phyloP scores from a whole-genome alignment of 2,329 filamentous ascomycete genomes.

The Septoria petroselini region DNA sequence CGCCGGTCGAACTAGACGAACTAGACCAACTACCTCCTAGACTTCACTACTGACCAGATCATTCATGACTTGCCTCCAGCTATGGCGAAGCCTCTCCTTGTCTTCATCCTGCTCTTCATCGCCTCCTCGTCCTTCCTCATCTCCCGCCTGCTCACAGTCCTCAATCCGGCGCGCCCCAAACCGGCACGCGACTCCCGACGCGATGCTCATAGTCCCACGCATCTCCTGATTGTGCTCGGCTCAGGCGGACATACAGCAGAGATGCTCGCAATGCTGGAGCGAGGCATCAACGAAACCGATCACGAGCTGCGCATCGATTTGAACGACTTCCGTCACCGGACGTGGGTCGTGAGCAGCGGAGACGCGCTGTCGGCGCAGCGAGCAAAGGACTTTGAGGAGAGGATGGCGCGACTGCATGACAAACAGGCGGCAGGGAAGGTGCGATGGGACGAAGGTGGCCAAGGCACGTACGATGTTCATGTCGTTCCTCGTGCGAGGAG shows the following conservation, averaged over 20 bases:
- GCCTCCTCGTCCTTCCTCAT: constrained; percentile 38
- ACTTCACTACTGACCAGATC: too few species aligned
- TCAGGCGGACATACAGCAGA: constrained; percentile 94
- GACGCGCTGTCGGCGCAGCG: constrained; percentile 68
- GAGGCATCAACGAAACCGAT: constrained; percentile 47
- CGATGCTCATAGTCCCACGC: constrained; percentile 33
- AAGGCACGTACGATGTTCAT: constrained; percentile 58
- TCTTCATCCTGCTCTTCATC: constrained; percentile 16
- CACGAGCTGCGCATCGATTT: constrained; percentile 40
- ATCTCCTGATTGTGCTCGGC: constrained; percentile 79
- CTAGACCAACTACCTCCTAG: too few species aligned
- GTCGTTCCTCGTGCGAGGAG: constrained; percentile 71
- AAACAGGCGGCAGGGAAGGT: constrained; percentile 9
- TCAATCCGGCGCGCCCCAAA: constrained; percentile 36
- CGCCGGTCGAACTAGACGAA: too few species aligned
- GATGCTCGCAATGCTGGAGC: constrained; percentile 79
- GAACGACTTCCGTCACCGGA: constrained; percentile 58
- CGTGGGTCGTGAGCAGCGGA: constrained; percentile 75
- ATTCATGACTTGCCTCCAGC: neutral
- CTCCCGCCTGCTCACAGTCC: constrained; percentile 43
- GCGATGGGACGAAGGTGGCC: constrained; percentile 18
- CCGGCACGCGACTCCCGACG: constrained; percentile 30
- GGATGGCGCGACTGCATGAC: constrained; percentile 14
- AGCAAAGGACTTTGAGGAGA: constrained; percentile 61
- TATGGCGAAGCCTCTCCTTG: constrained; percentile 5